phyloP scores from a whole-genome alignment of 148 eudicot genomes.

The Drosera capensis region DNA sequence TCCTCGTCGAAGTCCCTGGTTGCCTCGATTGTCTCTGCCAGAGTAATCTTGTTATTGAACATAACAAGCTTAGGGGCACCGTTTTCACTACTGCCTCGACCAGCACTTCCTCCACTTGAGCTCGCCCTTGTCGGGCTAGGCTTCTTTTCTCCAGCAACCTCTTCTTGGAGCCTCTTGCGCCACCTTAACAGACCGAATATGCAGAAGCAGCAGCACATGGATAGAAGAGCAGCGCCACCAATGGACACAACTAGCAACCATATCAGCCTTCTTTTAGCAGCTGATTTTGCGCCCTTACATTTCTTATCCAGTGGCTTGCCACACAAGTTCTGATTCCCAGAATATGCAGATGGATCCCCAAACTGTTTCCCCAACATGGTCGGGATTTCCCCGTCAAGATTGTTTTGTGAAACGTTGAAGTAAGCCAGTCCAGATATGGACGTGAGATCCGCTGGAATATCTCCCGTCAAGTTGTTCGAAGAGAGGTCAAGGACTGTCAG shows the following conservation, averaged over 20 bases:
- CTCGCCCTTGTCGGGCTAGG: slow-evolving; percentile 51
- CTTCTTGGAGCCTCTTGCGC: slow-evolving; percentile 44
- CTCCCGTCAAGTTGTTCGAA: slow-evolving; percentile 43
- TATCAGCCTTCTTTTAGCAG: slow-evolving; percentile 25
- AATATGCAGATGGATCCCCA: slow-evolving; percentile 29
- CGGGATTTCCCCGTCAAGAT: slow-evolving; percentile 69
- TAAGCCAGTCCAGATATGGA: slow-evolving; percentile 22
- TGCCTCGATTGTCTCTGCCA: slow-evolving; percentile 64
- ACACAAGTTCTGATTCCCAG: slow-evolving; percentile 37
- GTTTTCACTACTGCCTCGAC: slow-evolving; percentile 20
- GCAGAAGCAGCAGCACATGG: slow-evolving; percentile 51
- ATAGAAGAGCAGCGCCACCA: slow-evolving; percentile 29
- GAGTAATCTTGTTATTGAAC: slow-evolving; percentile 64
- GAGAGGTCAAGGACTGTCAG: slow-evolving; percentile 51
- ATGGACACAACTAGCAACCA: slow-evolving; percentile 27
- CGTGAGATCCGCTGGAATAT: slow-evolving; percentile 49
- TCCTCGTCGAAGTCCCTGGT: slow-evolving; percentile 80
- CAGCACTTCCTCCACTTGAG: slow-evolving; percentile 35
- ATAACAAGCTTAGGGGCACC: slow-evolving; percentile 60
- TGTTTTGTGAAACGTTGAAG: slow-evolving; percentile 49
- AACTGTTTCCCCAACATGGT: slow-evolving; percentile 28
- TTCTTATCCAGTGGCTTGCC: slow-evolving; percentile 40
- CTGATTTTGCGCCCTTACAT: slow-evolving; percentile 22
- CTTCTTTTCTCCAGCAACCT: slow-evolving; percentile 42
- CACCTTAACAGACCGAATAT: slow-evolving; percentile 34